These are phyloP conservation scores for Jaapia argillacea DNA, from an alignment of 768 basidiomycete species.

Conservation along the genomic window DNA sequence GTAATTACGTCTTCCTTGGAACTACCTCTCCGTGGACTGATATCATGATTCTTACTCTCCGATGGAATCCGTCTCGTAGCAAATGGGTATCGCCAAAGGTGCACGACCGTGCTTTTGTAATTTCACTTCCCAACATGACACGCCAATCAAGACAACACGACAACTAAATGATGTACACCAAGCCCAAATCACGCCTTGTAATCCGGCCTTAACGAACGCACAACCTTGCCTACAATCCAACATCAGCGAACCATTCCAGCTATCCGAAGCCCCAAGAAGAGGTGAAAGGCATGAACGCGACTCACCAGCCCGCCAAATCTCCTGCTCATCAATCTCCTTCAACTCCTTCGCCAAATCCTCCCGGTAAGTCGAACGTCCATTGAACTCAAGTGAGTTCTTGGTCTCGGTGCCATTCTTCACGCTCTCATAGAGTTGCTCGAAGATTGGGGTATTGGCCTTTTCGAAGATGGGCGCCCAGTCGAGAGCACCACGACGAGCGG, in stretches of 20 bases:
- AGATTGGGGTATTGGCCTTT: constrained; percentile 88
- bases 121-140: no score
- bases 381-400: constrained; percentile 93
- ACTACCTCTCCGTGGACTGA: no score
- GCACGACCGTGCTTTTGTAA: no score
- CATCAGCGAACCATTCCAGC: not conserved
- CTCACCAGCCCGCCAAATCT: constrained; percentile 94
- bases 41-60: no score
- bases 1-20: no score
- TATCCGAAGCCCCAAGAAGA: constrained; percentile 1
- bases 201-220: constrained; percentile 82
- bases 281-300: constrained; percentile 6
- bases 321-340: constrained; percentile 92
- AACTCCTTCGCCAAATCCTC: constrained; percentile 88
- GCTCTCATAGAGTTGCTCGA: constrained; percentile 90
- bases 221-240: constrained; percentile 58
- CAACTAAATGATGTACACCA: no score
- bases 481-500: constrained; percentile 95
- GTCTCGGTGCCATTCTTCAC: constrained; percentile 96
- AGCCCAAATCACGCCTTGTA: constrained; percentile 56
- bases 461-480: constrained; percentile 99
- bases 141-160: no score
- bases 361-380: constrained; percentile 86
- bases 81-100: no score
- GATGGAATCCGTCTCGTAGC: no score